A percentile compares a stretch with the other conserved stretches of the same genome.
Evolutionary conservation across 257 asterid species (phyloP).

Genomic region (Plantago elongata): DNA sequence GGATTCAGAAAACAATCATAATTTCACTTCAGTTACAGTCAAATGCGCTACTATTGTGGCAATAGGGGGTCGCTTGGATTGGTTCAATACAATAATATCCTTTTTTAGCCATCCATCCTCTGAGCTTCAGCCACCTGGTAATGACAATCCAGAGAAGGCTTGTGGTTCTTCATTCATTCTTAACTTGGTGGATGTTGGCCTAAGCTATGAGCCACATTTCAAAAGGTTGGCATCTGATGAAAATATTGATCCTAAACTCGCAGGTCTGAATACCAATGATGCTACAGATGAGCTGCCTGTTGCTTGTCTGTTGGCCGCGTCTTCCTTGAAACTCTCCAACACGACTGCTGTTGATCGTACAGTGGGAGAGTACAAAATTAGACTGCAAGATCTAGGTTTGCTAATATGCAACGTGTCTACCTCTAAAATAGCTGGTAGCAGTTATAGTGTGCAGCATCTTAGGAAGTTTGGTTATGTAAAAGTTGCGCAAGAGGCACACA

Average conservation of each 20-base stretch:
- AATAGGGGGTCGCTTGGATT: conserved; percentile 88
- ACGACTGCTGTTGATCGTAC: conserved; percentile 36
- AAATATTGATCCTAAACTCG: conserved; percentile 25
- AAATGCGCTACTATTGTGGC: conserved; percentile 82
- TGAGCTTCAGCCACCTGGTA: conserved; percentile 43
- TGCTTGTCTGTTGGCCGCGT: conserved; percentile 84
- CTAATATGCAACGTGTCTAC: conserved; percentile 52
- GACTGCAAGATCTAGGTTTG: conserved; percentile 74
- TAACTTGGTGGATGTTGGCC: conserved; percentile 75
- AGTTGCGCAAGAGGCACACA: conserved; percentile 72
- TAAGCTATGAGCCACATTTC: conserved; percentile 77
- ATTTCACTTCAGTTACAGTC: conserved; percentile 49
- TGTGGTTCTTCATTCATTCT: conserved; percentile 69
- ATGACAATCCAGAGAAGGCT: conserved; percentile 33
- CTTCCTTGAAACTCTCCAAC: conserved; percentile 70
- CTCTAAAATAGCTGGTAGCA: conserved; percentile 31
- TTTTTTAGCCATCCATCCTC: conserved; percentile 57
- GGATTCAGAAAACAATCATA: conserved; percentile 59
- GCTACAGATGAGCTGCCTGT: conserved; percentile 36
- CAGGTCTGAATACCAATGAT: conserved; percentile 28
- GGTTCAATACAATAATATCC: conserved; percentile 63
- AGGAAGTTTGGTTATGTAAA: conserved; percentile 72
- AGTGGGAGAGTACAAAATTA: conserved; percentile 52
- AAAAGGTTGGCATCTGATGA: conserved; percentile 24
- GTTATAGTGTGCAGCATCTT: conserved; percentile 62